phyloP scores from a whole-genome alignment of 306 rosid genomes.

The Sechiopsis laciniata region DNA sequence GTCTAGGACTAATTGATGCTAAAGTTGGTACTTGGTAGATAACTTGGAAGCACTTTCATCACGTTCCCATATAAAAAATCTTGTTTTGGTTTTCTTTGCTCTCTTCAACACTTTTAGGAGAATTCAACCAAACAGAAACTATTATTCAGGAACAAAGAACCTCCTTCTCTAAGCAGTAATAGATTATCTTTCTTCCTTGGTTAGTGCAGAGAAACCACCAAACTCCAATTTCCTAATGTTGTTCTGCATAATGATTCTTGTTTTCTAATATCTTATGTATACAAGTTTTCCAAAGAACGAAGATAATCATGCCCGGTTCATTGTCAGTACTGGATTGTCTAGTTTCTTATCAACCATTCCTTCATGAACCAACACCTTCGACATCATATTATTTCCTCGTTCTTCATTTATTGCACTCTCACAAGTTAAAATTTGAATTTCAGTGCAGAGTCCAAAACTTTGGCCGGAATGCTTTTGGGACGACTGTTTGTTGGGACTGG shows the following conservation, averaged over 20 bases:
- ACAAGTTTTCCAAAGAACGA: background rate
- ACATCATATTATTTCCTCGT: background rate
- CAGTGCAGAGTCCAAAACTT: slow-evolving; percentile 86
- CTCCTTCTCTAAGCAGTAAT: slow-evolving; percentile 3
- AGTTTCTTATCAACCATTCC: slow-evolving; percentile 14
- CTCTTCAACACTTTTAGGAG: background rate
- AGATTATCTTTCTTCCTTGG: background rate
- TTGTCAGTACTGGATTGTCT: background rate
- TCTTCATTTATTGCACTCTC: background rate
- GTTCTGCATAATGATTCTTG: background rate
- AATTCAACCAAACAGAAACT: slow-evolving; percentile 8
- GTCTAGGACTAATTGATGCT: background rate
- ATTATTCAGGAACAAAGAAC: background rate
- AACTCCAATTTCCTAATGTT: background rate
- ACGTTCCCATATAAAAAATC: background rate
- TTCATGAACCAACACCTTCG: too few species aligned
- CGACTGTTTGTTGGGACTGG: slow-evolving; percentile 92
- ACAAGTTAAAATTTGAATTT: slow-evolving; percentile 25
- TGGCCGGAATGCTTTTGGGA: slow-evolving; percentile 90
- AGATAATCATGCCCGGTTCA: background rate
- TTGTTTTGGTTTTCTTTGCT: background rate
- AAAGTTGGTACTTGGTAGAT: background rate
- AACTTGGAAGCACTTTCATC: background rate
- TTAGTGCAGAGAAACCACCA: background rate
- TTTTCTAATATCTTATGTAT: background rate